These are phyloP conservation scores for Zea mays DNA, from an alignment of 176 grass and related monocot species.

Conservation along the genomic window DNA sequence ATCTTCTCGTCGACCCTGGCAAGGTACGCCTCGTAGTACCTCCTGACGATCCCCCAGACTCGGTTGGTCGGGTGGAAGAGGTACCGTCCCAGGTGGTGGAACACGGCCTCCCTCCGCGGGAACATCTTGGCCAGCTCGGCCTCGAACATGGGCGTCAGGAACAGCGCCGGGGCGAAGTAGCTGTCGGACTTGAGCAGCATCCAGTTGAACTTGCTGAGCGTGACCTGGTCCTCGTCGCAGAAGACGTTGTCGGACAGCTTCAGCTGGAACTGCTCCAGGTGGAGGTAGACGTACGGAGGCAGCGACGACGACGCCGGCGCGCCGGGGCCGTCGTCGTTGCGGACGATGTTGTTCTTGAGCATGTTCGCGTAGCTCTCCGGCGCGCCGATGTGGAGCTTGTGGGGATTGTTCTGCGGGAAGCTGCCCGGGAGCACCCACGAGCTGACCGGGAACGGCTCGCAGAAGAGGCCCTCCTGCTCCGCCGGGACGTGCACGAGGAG, in stretches of 20 bases:
- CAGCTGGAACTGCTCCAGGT: conserved; percentile 52
- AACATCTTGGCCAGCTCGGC: conserved; percentile 59
- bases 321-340: conserved; percentile 13
- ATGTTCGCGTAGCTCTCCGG: conserved; percentile 73
- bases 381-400: conserved; percentile 47
- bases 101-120: conserved; percentile 60
- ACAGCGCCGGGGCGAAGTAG: conserved; percentile 81
- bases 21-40: conserved; percentile 79
- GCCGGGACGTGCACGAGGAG: conserved; percentile 50
- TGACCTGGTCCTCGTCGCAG: conserved; percentile 66
- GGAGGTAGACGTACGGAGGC: conserved; percentile 72
- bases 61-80: conserved; percentile 69
- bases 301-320: conserved; percentile 47
- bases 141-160: conserved; percentile 65
- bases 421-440: conserved; percentile 65
- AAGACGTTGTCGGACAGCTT: conserved; percentile 67
- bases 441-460: conserved; percentile 75
- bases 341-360: conserved; percentile 48
- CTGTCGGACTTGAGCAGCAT: conserved; percentile 81
- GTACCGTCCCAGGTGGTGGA: conserved; percentile 78
- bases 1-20: conserved; percentile 71
- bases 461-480: conserved; percentile 76
- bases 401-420: conserved; percentile 61
- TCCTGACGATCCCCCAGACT: conserved; percentile 63
- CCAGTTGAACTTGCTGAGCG: conserved; percentile 74